Percentiles rank a stretch among this genome's conserved stretches.
Conservation (phyloP, 2,329 filamentous ascomycete genomes). For the Cryphonectria radicalis region DNA sequence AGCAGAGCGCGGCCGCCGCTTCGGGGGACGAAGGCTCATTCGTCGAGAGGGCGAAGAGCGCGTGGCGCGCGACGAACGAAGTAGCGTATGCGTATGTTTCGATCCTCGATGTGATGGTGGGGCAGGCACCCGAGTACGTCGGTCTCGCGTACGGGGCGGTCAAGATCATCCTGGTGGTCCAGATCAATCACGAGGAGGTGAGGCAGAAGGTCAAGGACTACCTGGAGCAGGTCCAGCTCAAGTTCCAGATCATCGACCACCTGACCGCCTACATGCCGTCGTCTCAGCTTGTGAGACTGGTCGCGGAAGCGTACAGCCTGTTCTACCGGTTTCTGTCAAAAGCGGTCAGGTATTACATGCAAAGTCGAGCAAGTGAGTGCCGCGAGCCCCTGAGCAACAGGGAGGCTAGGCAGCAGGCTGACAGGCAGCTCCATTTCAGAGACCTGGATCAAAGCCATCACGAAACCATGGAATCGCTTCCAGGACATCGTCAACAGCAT, state of each 20-base stretch:
- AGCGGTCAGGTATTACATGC: slow-evolving; percentile 4
- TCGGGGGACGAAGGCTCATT: too few species aligned
- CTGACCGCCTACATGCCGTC: slow-evolving; percentile 12
- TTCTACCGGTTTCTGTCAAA: slow-evolving; percentile 14
- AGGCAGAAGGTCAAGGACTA: slow-evolving; percentile 8
- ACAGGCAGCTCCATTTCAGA: not conserved
- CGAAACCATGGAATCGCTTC: slow-evolving; percentile 9
- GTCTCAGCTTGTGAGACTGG: not conserved
- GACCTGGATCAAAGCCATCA: not conserved
- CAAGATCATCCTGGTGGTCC: slow-evolving; percentile 16
- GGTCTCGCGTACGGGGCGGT: slow-evolving; percentile 6
- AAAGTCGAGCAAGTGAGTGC: too few species aligned
- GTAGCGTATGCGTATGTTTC: slow-evolving; percentile 6
- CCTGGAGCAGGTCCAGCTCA: slow-evolving; percentile 6
- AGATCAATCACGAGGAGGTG: slow-evolving; percentile 17
- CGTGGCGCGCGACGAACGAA: too few species aligned
- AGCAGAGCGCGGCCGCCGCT: too few species aligned
- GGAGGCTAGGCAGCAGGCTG: too few species aligned
- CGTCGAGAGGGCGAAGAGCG: too few species aligned
- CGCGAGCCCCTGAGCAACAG: too few species aligned
- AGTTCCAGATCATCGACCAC: slow-evolving; percentile 11
- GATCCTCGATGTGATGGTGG: slow-evolving; percentile 16
- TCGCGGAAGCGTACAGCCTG: slow-evolving; percentile 8
- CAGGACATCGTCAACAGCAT: slow-evolving; percentile 13
- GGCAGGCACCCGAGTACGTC: slow-evolving; percentile 11